phyloP scores from a whole-genome alignment of 148 eudicot species.

The Arbutus unedo region DNA sequence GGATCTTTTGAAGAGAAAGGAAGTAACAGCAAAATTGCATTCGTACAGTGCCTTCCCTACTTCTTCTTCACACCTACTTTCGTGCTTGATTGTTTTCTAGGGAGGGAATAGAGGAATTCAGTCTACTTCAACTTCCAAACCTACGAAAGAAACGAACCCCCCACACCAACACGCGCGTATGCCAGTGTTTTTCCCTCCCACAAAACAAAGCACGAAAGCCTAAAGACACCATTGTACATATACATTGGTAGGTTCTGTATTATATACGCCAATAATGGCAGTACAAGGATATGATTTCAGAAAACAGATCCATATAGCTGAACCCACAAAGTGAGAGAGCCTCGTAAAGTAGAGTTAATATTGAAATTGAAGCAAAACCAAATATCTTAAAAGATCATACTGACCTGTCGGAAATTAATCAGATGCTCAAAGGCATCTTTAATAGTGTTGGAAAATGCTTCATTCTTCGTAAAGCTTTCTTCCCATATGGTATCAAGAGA shows the following conservation, averaged over 20 bases:
- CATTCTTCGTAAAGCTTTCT: constrained; percentile 84
- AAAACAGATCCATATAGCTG: not conserved
- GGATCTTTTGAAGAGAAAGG: no score
- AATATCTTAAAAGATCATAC: constrained; percentile 10
- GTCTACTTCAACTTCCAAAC: not conserved
- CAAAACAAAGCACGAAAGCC: not conserved
- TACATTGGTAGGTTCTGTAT: not conserved
- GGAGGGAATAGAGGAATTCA: not conserved
- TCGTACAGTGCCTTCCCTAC: no score
- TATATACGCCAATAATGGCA: not conserved
- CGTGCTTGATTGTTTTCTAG: not conserved
- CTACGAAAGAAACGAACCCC: not conserved
- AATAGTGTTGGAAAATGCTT: constrained; percentile 78
- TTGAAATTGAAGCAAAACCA: not conserved
- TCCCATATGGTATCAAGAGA: constrained; percentile 87
- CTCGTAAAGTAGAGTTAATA: not conserved
- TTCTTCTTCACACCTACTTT: not conserved
- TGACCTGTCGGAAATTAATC: constrained; percentile 92
- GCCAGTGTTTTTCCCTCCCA: not conserved
- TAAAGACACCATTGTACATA: not conserved
- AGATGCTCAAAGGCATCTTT: constrained; percentile 97
- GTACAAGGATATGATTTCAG: not conserved
- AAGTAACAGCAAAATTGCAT: no score
- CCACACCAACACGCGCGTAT: not conserved
- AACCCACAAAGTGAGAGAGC: not conserved